Evolutionary conservation across 768 basidiomycete species (phyloP), one percentile per base, ranked within the genome.

Genomic region (Pholiota microspora): DNA sequence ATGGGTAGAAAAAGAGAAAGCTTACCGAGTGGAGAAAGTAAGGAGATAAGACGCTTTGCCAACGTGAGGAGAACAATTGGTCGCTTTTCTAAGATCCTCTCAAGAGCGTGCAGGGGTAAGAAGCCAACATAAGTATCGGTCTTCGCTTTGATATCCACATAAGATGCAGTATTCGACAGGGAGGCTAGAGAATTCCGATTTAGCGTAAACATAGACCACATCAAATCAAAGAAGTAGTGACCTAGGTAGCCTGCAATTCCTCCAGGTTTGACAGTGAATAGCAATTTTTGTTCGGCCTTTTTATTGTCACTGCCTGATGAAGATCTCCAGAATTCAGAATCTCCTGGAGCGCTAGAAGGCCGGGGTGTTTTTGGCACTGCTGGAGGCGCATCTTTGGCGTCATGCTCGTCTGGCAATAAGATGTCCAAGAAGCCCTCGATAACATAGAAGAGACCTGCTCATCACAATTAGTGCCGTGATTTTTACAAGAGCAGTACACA

Each of bases 101-200:
- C 94, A 52, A 99, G 73, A 5, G 96, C 89, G 64, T 88, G 81
- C 2, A 90, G 84, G 1, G 97, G 92, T 25, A 99, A 70, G 69
- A 96, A 96, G 0, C 97, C 97, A 59, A 98, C 97, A 63, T 96
- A 99, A n/a, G 88, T 89, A 66, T 99, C 96, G 0, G 95, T 98
- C 75, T 98, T 98, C 4, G 97, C 94, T 59, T 80, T 88, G 67
- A 99, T 97, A 67, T 96, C 93, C 40, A 98, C 95, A 65, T 98
- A 99, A 2, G 94, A 96, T 4, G 94, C 86, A 24, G 89, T 94
- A 51, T 87, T 89, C 61, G 92, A 93, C 3, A 98, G 79, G 0
- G 94, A 94, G 15, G 95, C 92, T 93, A 51, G 7, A 18, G 12
- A 18, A 49, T 47, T 34, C 7, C 44, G 10, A 12, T n/a, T 35